phyloP scores from a whole-genome alignment of 176 grass and related monocot species.

The Oryza meyeriana region DNA sequence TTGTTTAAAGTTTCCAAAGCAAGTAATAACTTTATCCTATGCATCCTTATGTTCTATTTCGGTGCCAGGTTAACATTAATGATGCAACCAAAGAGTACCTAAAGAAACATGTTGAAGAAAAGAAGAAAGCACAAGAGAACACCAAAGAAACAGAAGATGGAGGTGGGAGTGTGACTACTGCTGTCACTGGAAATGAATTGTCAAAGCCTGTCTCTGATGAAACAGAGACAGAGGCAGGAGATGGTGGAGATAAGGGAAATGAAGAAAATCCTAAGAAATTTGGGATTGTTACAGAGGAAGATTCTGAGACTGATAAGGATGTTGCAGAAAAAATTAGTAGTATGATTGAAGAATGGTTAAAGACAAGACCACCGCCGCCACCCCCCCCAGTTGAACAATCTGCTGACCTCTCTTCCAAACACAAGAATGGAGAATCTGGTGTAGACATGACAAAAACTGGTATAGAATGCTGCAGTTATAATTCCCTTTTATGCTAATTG shows the following conservation, averaged over 20 bases:
- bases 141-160: constrained; percentile 54
- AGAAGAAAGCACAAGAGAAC: constrained; percentile 74
- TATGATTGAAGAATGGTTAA: constrained; percentile 93
- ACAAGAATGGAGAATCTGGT: constrained; percentile 55
- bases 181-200: constrained; percentile 51
- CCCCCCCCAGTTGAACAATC: constrained; percentile 52
- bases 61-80: constrained; percentile 78
- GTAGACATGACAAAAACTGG: constrained; percentile 63
- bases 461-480: constrained; percentile 4
- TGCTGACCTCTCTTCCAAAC: constrained; percentile 52
- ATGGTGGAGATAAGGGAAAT: constrained; percentile 50
- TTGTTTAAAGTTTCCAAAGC: constrained; percentile 6
- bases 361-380: constrained; percentile 74
- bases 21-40: constrained; percentile 13
- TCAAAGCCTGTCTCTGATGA: constrained; percentile 46
- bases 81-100: constrained; percentile 92
- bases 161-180: constrained; percentile 29
- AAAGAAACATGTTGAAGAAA: constrained; percentile 88
- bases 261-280: constrained; percentile 63
- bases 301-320: constrained; percentile 69
- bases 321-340: constrained; percentile 53
- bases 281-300: constrained; percentile 84
- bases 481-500: not conserved
- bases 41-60: constrained; percentile 15
- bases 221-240: constrained; percentile 47